Conservation (phyloP, 306 rosid genomes). For the Castanea mollissima region DNA sequence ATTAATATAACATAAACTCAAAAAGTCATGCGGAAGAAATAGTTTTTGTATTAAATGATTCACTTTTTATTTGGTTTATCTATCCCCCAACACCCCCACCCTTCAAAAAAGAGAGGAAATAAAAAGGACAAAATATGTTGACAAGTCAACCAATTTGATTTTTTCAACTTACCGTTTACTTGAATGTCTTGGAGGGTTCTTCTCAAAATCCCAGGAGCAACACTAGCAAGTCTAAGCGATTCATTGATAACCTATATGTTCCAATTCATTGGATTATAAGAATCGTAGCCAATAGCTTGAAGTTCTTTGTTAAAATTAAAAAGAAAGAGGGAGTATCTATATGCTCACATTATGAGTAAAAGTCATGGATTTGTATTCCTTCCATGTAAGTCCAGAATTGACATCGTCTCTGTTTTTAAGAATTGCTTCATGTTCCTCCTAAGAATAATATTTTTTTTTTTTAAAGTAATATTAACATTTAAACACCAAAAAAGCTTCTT, state of each 20-base stretch:
- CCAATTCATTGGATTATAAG: not conserved
- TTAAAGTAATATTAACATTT: not conserved
- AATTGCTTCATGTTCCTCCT: no score
- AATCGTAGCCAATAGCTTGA: not conserved
- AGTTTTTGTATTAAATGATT: no score
- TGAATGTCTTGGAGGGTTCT: slow-evolving; percentile 1
- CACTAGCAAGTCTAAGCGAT: not conserved
- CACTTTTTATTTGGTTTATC: no score
- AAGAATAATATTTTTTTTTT: no score
- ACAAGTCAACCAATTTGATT: not conserved
- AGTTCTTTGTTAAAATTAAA: not conserved
- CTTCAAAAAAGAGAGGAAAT: no score
- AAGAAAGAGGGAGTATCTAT: not conserved
- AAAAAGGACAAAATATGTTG: no score
- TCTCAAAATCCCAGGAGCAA: slow-evolving; percentile 3
- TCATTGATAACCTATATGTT: not conserved
- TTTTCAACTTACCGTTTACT: not conserved
- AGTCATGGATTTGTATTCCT: not conserved
- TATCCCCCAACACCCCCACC: no score
- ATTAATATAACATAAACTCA: no score
- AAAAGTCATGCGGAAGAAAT: no score
- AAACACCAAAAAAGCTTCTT: not conserved
- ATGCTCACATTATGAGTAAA: not conserved
- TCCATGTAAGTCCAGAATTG: no score
- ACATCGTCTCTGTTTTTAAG: no score